Evolutionary conservation across 2,329 filamentous ascomycete species (phyloP).

Genomic region (Capronia coronata): DNA sequence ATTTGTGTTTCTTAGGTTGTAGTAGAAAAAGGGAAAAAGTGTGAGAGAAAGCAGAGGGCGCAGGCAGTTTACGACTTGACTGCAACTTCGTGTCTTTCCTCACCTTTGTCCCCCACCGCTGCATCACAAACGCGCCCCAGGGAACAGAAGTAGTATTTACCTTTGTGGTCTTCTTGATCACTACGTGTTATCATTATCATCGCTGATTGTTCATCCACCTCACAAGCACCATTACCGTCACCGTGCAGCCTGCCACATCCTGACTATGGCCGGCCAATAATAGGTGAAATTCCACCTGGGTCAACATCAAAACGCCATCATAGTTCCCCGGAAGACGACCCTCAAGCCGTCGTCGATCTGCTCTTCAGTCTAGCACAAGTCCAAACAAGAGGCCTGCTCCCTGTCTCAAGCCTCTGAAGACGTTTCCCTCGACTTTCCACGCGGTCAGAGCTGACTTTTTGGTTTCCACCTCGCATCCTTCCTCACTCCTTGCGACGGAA

Average conservation of each 20-base stretch:
- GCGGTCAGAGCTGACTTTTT: background rate
- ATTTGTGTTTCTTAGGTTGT: too few species aligned
- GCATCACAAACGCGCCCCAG: too few species aligned
- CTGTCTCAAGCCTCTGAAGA: constrained; percentile 5
- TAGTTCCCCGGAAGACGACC: constrained; percentile 2
- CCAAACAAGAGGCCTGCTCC: constrained; percentile 14
- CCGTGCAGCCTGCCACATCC: background rate
- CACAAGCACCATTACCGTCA: background rate
- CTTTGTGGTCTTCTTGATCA: too few species aligned
- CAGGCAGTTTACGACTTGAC: background rate
- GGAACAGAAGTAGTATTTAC: too few species aligned
- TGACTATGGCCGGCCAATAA: background rate
- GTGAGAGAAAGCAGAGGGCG: constrained; percentile 3
- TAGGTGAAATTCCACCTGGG: background rate
- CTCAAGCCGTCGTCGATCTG: background rate
- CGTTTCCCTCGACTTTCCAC: background rate
- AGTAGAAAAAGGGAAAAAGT: too few species aligned
- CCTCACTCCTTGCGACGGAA: background rate
- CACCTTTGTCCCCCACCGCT: background rate
- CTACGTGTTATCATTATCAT: background rate
- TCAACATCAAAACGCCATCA: background rate
- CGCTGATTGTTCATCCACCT: background rate
- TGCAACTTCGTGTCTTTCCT: background rate
- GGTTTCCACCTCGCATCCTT: constrained; percentile 5
- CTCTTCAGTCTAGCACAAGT: constrained; percentile 12